phyloP scores from a whole-genome alignment of 1,139 yeast genomes.

The Kodamaea derodonti region DNA sequence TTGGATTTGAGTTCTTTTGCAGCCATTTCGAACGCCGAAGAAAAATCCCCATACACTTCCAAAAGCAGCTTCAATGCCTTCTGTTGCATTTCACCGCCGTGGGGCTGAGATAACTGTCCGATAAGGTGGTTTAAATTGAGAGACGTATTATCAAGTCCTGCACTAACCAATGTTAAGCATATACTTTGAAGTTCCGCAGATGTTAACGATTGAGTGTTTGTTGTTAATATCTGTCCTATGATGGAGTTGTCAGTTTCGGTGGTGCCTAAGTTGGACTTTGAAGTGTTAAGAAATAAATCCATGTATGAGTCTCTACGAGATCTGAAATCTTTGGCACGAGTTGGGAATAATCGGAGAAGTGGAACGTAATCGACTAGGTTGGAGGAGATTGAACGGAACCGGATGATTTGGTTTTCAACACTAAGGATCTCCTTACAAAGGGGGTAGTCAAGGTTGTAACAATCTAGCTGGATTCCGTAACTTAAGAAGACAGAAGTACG shows the following conservation, averaged over 20 bases:
- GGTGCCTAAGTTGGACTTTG: conserved; percentile 5
- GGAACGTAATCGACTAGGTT: conserved; percentile 65
- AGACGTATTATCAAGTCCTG: conserved; percentile 74
- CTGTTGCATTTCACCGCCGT: conserved; percentile 44
- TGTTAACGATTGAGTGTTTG: conserved; percentile 15
- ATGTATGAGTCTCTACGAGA: conserved; percentile 54
- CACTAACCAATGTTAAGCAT: conserved; percentile 74
- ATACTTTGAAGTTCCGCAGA: conserved; percentile 53
- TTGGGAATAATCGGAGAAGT: conserved; percentile 34
- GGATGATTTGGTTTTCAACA: conserved; percentile 64
- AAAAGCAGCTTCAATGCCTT: conserved; percentile 36
- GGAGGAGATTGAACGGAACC: conserved; percentile 59
- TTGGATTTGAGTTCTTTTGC: conserved; percentile 36
- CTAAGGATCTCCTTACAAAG: conserved; percentile 52
- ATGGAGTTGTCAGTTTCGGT: conserved; percentile 29
- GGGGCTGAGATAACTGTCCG: conserved; percentile 56
- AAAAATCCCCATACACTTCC: conserved; percentile 23
- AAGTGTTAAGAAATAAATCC: conserved; percentile 14
- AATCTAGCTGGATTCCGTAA: conserved; percentile 55
- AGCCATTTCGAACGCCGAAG: conserved; percentile 47
- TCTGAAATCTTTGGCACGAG: conserved; percentile 28
- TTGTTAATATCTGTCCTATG: conserved; percentile 36
- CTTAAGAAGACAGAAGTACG: conserved; percentile 55
- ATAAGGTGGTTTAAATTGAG: conserved; percentile 57
- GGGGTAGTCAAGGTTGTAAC: conserved; percentile 32